Conservation (phyloP, 345 rosid genomes). For the Rubroshorea leprosula region DNA sequence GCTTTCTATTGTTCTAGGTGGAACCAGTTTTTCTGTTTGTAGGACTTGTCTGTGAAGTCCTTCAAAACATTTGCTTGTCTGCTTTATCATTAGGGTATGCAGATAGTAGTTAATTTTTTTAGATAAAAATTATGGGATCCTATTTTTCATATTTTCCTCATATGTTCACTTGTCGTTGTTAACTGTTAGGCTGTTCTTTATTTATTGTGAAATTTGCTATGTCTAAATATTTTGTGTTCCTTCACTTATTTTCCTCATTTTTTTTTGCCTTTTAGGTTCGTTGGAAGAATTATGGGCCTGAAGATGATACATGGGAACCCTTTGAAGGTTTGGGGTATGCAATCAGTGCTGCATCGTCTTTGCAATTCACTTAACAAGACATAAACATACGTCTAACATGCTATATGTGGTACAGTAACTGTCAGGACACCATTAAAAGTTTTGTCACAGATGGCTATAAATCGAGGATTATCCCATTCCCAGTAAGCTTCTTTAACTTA, state of each 20-base stretch:
- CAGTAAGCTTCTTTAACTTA: constrained; percentile 31
- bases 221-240: background rate
- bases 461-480: constrained; percentile 50
- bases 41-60: too few relatives aligned
- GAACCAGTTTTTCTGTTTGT: too few relatives aligned
- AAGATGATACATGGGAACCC: constrained; percentile 67
- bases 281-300: constrained; percentile 55
- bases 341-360: background rate
- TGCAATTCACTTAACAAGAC: background rate
- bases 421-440: constrained; percentile 35
- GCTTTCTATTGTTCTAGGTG: too few relatives aligned
- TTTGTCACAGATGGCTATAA: constrained; percentile 46
- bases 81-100: too few relatives aligned
- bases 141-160: too few relatives aligned
- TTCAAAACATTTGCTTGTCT: too few relatives aligned
- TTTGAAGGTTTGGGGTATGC: constrained; percentile 47
- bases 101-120: too few relatives aligned
- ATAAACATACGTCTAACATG: background rate
- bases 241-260: background rate
- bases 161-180: too few relatives aligned
- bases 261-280: constrained; percentile 39
- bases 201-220: background rate
- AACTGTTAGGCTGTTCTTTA: too few relatives aligned
- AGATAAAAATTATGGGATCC: too few relatives aligned
- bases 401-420: constrained; percentile 29